Base-by-base conservation (phyloP, 495 filamentous ascomycete species). In the Cryomyces minteri region DNA sequence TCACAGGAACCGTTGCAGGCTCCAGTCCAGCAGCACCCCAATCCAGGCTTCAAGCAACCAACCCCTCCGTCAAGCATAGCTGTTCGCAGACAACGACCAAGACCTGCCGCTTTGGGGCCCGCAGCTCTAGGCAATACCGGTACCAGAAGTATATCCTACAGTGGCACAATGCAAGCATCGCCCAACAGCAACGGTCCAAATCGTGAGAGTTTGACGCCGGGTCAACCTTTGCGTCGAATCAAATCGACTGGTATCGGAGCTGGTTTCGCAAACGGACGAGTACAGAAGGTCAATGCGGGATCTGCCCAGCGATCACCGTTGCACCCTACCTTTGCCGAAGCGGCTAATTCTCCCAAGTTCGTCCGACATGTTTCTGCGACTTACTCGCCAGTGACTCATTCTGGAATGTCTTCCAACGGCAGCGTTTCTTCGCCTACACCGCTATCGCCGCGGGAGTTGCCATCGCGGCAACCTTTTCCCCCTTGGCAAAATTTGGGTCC, bases 231-330 rank as follows among this genome's bases (percentile, higher is more conserved):
- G 9, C 62, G 61, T 6, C 59, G 62, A 39, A 64, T 66, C 43
- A 43, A 55, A 41, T 65, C 62, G 11, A 54, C 57, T 5, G 54
- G 53, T 6, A 51, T 40, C 31, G 43, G 44, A 0, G 33, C 50
- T n/a, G 18, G 18, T 25, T 25, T 25, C 18, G 18, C 18, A 25
- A 45, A 53, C 40, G 60, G 62, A 5, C 59, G 62, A 18, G 48
- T 64, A 18, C 55, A 58, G 39, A 64, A 66, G 51, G 31, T 51
- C 4, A 46, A 18, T 9, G 46, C 51, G 10, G 54, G 56, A 14
- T 61, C 62, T 2, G 54, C 59, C n/a, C 62, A 66, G 48, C 56
- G 60, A 4, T 66, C 62, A n/a, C 62, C 62, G 1, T 43, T 64
- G 31, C 46, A 49, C 18, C 45, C 58, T 34, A 56, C 46, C 8